Base-by-base conservation (phyloP, 2,329 filamentous ascomycete genomes). In the Fusarium euwallaceae region DNA sequence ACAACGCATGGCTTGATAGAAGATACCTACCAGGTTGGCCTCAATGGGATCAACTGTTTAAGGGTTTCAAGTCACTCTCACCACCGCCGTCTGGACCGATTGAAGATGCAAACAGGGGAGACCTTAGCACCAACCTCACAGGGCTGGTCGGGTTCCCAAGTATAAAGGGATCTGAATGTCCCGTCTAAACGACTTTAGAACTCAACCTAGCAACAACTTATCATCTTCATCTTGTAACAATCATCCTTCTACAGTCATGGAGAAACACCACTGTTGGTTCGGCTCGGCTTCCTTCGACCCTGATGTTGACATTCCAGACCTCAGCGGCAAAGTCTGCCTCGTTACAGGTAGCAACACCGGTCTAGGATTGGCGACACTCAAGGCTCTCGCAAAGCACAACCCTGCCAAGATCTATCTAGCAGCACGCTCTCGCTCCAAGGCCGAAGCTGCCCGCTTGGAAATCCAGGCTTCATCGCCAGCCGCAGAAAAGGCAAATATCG, bases 331-430 rank as follows among this genome's bases (percentile, higher is more conserved):
- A 16, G 61, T 69, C 14, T 66, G 66, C 22, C 41, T 65, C 34
- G 55, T 69, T 12, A 69, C 66, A 14, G 66, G 66, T 6, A 61
- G 39, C 11, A 68, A 68, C 53, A 51, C 66, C 10, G 66, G 66
- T 12, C 37, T 68, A 8, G 66, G 60, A 12, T 29, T 58, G 14
- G 66, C 66, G 12, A 64, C 61, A 9, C 17, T 64, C 14, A 22
- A n/a, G 14, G 60, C 61, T 12, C 22, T 64, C 27, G 39, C 43
- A 11, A 61, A 53, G 16, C 61, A 64, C 34, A 60, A 53, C 17
- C 53, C 53, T 5, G 29, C 29, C 17, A 51, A 37, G 24, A 12
- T 53, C 2, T 68, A 59, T 27, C 61, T 63, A 17, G 53, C 66
- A 3, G 51, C 60, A n/a, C 66, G 60, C 11, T 68, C 53, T 17